Evolutionary conservation across 2,329 filamentous ascomycete genomes (phyloP), one percentile per base, ranked within the genome.

Genomic region (Drechslerella coelobrocha): DNA sequence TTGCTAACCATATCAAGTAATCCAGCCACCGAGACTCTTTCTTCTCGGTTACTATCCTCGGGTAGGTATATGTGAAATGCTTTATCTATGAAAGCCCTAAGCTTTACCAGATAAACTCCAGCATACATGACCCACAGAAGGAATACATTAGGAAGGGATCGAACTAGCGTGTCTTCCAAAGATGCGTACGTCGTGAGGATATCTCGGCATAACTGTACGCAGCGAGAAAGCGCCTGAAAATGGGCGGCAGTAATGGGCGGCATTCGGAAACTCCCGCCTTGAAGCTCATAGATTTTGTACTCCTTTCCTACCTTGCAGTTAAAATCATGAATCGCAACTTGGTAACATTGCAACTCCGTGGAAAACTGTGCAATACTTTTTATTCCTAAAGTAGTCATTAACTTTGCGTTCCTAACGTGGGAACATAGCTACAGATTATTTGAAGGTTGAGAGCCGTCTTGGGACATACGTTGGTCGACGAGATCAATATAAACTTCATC

Each of bases 201-300:
- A 6, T n/a, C 31, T 14, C 41, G 14, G 19, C 54, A 57, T 19
- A 57, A n/a, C 7, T 57, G 39, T 17, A 57, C 19, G 9, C 34
- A 47, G 27, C 41, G 54, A 23, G 54, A 57, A 34, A 57, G 54
- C 5, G 54, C 26, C 26, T 57, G 54, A 27, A 57, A 43, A 37
- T 57, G 54, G 2, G 37, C 26, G 3, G 54, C 41, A 1, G 54
- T 57, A 21, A 57, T 45, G 5, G 54, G 45, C 24, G 54, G 54
- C 6, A 19, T 14, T 24, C 21, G n/a, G 9, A 57, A 14, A 24
- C 5, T 12, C 10, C 54, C 24, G 12, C 54, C 41, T 31, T 21
- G 24, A 6, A 34, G n/a, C 10, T 45, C 3, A 5, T 27, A 57
- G 14, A 27, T 57, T 23, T 24, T 57, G 23, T 57, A 57, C 17